Percentiles rank a stretch among this genome's conserved stretches.
These are phyloP conservation scores for Plasmodium falciparum DNA, from an alignment of 169 alveolate genomes.

Conservation along the genomic window DNA sequence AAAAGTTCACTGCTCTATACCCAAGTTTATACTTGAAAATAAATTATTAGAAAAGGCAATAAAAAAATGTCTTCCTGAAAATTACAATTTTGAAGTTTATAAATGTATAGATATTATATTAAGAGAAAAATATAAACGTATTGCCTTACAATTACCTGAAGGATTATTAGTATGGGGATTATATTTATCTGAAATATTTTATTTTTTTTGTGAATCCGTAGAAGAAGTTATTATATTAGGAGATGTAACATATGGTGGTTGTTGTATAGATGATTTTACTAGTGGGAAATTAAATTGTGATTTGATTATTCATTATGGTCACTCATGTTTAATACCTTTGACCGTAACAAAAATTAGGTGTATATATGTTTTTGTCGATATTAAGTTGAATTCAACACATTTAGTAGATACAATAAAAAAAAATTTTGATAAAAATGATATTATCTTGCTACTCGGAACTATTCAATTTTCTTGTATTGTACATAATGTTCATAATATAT, in stretches of 20 bases:
- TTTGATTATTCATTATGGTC: slow-evolving; percentile 98
- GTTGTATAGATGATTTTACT: slow-evolving; percentile 99
- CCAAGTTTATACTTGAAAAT: slow-evolving; percentile 68
- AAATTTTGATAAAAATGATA: slow-evolving; percentile 81
- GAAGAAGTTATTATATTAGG: slow-evolving; percentile 83
- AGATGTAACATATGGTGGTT: slow-evolving; percentile 99
- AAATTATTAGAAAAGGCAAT: slow-evolving; percentile 85
- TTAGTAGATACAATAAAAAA: slow-evolving; percentile 89
- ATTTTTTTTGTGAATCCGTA: slow-evolving; percentile 86
- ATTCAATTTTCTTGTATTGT: slow-evolving; percentile 89
- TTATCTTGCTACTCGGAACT: slow-evolving; percentile 92
- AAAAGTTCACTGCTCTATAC: slow-evolving; percentile 68
- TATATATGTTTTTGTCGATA: slow-evolving; percentile 97
- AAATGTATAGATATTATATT: slow-evolving; percentile 92
- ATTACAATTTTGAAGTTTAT: slow-evolving; percentile 96
- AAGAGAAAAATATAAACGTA: slow-evolving; percentile 86
- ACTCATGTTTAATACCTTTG: slow-evolving; percentile 98
- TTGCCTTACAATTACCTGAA: slow-evolving; percentile 98
- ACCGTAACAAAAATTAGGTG: slow-evolving; percentile 87
- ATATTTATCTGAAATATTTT: slow-evolving; percentile 93
- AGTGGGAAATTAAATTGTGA: slow-evolving; percentile 94
- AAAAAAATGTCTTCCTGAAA: slow-evolving; percentile 92
- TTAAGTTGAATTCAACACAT: slow-evolving; percentile 91
- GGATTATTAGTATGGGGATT: slow-evolving; percentile 93
- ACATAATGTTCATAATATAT: slow-evolving; percentile 78